phyloP scores from a whole-genome alignment of 441 rosid species.

The Pelargonium australe region DNA sequence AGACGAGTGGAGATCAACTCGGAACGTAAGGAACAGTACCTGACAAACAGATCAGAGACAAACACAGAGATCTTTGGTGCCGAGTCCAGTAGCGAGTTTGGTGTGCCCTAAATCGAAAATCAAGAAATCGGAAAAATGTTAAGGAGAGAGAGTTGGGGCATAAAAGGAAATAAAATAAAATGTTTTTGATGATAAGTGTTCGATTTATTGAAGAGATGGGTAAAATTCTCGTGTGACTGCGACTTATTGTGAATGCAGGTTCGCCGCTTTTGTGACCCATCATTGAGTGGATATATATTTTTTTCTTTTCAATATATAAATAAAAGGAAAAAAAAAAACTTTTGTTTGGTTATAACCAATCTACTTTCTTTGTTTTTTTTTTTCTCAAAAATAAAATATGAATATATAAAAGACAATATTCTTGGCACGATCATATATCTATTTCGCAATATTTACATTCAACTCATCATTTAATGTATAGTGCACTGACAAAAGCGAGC shows the following conservation, averaged over 20 bases:
- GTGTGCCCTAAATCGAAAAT: slow-evolving; percentile 35
- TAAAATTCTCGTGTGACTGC: slow-evolving; percentile 5
- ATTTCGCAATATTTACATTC: too few relatives aligned
- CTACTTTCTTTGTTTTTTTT: too few relatives aligned
- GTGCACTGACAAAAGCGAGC: too few relatives aligned
- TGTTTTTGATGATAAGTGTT: too few relatives aligned
- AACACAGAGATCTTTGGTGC: slow-evolving; percentile 14
- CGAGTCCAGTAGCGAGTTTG: slow-evolving; percentile 28
- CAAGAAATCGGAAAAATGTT: slow-evolving; percentile 20
- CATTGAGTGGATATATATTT: too few relatives aligned
- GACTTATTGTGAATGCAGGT: background rate
- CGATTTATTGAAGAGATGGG: background rate
- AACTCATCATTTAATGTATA: too few relatives aligned
- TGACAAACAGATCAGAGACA: slow-evolving; percentile 21
- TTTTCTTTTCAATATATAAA: too few relatives aligned
- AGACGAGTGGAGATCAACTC: slow-evolving; percentile 12
- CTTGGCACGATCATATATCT: too few relatives aligned
- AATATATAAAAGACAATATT: too few relatives aligned
- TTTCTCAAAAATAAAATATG: too few relatives aligned
- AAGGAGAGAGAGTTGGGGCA: background rate
- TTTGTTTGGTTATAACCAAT: too few relatives aligned
- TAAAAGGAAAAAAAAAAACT: too few relatives aligned
- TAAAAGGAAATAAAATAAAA: slow-evolving; percentile 1
- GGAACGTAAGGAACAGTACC: slow-evolving; percentile 22
- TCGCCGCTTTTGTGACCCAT: background rate